These are phyloP conservation scores for Oemleria cerasiformis DNA, from an alignment of 306 rosid species.

Conservation along the genomic window DNA sequence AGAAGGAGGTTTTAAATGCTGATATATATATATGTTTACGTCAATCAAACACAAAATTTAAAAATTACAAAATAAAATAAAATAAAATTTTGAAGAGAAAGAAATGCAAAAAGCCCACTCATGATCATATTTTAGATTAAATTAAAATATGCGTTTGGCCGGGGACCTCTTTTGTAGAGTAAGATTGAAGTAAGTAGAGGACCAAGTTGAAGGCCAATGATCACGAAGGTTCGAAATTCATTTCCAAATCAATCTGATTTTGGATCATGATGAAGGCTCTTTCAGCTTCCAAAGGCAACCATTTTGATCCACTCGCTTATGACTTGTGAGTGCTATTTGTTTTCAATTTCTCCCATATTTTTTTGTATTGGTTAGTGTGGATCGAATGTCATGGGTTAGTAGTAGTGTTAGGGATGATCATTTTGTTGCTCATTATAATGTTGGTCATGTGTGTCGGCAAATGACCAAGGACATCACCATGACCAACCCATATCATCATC, in stretches of 20 bases:
- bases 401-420: background rate
- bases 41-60: too few relatives aligned
- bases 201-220: background rate
- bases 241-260: background rate
- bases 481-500: slow-evolving; percentile 5
- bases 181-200: background rate
- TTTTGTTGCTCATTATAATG: background rate
- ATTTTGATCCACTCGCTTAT: background rate
- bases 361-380: background rate
- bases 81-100: too few relatives aligned
- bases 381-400: background rate
- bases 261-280: background rate
- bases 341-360: background rate
- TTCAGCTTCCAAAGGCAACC: slow-evolving; percentile 7
- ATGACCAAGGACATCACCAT: background rate
- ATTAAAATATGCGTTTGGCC: too few relatives aligned
- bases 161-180: slow-evolving; percentile 1
- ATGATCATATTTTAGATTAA: too few relatives aligned
- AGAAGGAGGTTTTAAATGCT: too few relatives aligned
- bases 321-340: background rate
- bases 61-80: too few relatives aligned
- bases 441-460: background rate
- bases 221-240: background rate
- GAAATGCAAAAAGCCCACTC: background rate
- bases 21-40: too few relatives aligned